Percentiles rank a stretch among this genome's conserved stretches.
phyloP scores from a whole-genome alignment of 768 basidiomycete genomes.

The Rickenella mellea region DNA sequence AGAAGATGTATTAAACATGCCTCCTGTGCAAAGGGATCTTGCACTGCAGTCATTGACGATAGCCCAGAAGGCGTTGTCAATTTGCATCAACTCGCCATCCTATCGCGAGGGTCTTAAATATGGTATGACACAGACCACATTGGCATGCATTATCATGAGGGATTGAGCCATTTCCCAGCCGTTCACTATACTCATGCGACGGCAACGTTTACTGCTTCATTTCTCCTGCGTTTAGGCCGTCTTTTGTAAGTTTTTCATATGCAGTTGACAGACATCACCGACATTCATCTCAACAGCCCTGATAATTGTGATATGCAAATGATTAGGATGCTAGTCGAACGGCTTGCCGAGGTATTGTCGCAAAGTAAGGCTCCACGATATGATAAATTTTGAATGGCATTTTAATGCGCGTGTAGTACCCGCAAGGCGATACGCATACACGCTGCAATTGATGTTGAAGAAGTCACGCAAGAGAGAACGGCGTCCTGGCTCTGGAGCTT shows the following conservation, averaged over 20 bases:
- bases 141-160: not conserved
- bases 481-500: too few species aligned
- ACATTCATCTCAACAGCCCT: constrained; percentile 42
- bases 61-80: constrained; percentile 71
- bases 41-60: constrained; percentile 79
- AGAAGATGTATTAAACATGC: constrained; percentile 82
- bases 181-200: constrained; percentile 90
- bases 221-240: constrained; percentile 76
- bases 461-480: constrained; percentile 53
- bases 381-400: constrained; percentile 5
- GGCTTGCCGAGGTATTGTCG: constrained; percentile 64
- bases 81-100: constrained; percentile 73
- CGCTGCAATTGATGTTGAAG: constrained; percentile 84
- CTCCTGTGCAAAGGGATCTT: constrained; percentile 62
- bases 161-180: constrained; percentile 30
- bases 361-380: constrained; percentile 44
- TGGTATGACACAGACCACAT: constrained; percentile 35
- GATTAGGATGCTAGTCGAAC: constrained; percentile 71
- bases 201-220: constrained; percentile 88
- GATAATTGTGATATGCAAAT: constrained; percentile 70
- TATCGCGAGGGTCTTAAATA: constrained; percentile 92
- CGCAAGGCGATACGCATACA: constrained; percentile 86
- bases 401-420: constrained; percentile 46
- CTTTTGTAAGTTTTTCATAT: constrained; percentile 56
- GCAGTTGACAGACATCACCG: not conserved